Evolutionary conservation across 768 basidiomycete genomes (phyloP).

Genomic region (Auricularia sp.): DNA sequence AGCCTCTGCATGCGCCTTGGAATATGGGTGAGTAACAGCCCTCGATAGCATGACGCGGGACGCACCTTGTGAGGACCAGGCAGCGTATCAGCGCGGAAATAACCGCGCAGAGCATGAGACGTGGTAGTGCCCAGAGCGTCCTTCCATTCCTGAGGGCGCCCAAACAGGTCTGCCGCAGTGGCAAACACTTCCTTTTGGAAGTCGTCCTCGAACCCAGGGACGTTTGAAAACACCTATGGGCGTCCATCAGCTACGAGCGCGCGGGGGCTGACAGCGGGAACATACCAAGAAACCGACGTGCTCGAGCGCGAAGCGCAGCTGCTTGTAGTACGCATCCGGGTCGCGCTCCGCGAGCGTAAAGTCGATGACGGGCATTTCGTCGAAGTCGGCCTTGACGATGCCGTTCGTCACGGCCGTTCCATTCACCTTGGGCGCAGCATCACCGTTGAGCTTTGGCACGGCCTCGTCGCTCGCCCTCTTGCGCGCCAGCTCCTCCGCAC

Average conservation of each 20-base stretch:
- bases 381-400: background rate
- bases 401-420: background rate
- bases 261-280: background rate
- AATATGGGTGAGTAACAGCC: background rate
- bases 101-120: constrained; percentile 19
- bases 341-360: background rate
- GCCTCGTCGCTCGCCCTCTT: background rate
- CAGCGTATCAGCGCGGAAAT: constrained; percentile 21
- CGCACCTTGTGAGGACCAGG: constrained; percentile 18
- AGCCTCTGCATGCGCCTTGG: constrained; percentile 22
- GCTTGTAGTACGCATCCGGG: background rate
- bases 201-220: constrained; percentile 21
- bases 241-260: background rate
- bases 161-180: constrained; percentile 17
- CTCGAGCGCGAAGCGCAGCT: constrained; percentile 17
- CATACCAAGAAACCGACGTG: constrained; percentile 20
- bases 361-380: background rate
- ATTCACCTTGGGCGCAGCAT: background rate
- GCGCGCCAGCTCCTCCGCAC: background rate
- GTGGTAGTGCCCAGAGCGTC: constrained; percentile 17
- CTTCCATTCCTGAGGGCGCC: constrained; percentile 20
- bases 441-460: background rate
- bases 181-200: constrained; percentile 16
- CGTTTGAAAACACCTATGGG: constrained; percentile 13
- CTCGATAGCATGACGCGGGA: background rate